Percentiles rank a stretch among this genome's conserved stretches.
Evolutionary conservation across 495 filamentous ascomycete species (phyloP).

Genomic region (Monascus purpureus): DNA sequence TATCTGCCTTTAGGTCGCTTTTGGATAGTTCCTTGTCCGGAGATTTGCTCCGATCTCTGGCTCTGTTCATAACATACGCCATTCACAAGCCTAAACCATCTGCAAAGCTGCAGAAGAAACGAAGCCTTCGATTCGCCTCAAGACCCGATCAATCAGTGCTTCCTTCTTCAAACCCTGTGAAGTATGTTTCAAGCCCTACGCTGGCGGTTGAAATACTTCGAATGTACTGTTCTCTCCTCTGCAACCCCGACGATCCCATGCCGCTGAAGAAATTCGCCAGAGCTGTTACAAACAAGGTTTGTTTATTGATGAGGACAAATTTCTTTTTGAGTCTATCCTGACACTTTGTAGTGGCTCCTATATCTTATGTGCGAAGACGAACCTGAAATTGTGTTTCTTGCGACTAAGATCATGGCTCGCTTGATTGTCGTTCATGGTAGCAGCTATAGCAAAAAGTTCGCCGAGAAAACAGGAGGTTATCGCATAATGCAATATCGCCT

Average conservation of each 20-base stretch:
- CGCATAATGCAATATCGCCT: constrained; percentile 67
- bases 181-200: constrained; percentile 28
- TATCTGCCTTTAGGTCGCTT: constrained; percentile 61
- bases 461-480: constrained; percentile 74
- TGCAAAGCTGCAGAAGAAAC: constrained; percentile 33
- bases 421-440: constrained; percentile 67
- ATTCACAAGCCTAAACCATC: constrained; percentile 51
- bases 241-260: constrained; percentile 45
- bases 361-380: constrained; percentile 85
- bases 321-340: constrained; percentile 6
- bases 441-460: constrained; percentile 71
- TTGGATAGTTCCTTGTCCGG: constrained; percentile 66
- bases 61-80: constrained; percentile 85
- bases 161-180: constrained; percentile 11
- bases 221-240: constrained; percentile 74
- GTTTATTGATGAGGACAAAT: constrained; percentile 12
- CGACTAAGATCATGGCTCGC: constrained; percentile 77
- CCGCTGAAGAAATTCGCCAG: constrained; percentile 80
- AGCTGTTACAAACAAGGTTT: constrained; percentile 91
- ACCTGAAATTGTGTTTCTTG: constrained; percentile 64
- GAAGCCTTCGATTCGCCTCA: constrained; percentile 30
- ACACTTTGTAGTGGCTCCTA: constrained; percentile 63
- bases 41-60: constrained; percentile 73
- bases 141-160: constrained; percentile 13
- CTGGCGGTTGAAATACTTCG: constrained; percentile 64